Evolutionary conservation across 1,139 yeast genomes (phyloP).

Genomic region (Blastobotrys proliferans): DNA sequence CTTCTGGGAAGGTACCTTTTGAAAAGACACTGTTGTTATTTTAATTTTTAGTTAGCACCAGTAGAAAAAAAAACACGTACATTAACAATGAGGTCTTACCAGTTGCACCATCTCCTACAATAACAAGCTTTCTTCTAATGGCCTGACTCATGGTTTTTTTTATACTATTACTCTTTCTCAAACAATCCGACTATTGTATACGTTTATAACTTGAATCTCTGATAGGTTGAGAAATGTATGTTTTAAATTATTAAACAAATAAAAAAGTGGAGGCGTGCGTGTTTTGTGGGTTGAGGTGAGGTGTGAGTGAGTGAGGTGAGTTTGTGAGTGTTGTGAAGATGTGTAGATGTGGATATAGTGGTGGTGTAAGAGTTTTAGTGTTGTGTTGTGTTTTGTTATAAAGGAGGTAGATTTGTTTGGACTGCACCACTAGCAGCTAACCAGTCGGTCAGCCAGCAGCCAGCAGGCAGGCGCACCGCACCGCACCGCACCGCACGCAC

Average conservation of each 20-base stretch:
- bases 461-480: background rate
- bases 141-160: slow-evolving; percentile 25
- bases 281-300: too few species aligned
- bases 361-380: too few species aligned
- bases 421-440: too few species aligned
- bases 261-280: background rate
- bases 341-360: too few species aligned
- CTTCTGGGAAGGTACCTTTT: slow-evolving; percentile 93
- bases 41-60: background rate
- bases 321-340: too few species aligned
- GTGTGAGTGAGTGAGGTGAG: too few species aligned
- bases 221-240: background rate
- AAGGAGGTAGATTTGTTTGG: background rate
- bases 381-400: background rate
- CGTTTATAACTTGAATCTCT: background rate
- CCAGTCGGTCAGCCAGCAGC: too few species aligned
- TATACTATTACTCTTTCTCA: background rate
- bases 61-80: slow-evolving; percentile 13
- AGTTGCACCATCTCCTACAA: slow-evolving; percentile 95
- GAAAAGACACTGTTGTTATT: slow-evolving; percentile 47
- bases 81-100: slow-evolving; percentile 68
- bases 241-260: background rate
- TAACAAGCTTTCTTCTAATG: slow-evolving; percentile 68
- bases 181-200: background rate
- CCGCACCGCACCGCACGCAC: too few species aligned